A percentile compares a stretch with the other conserved stretches of the same genome.
phyloP scores from a whole-genome alignment of 2,329 filamentous ascomycete genomes.

The Colletotrichum lindemuthianum region DNA sequence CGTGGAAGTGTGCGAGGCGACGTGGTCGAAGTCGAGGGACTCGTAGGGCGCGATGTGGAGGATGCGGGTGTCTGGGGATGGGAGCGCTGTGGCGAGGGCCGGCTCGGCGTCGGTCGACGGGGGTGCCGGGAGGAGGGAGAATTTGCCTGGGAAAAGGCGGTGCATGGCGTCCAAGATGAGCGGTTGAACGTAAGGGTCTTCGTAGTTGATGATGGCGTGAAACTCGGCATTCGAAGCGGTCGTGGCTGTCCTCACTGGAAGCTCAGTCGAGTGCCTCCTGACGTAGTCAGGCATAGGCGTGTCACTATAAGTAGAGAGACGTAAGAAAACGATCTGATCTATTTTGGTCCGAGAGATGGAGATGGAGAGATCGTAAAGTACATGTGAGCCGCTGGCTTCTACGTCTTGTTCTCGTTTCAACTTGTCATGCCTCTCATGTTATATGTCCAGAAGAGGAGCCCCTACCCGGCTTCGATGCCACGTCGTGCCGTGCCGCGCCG shows the following conservation, averaged over 20 bases:
- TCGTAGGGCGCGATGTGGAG: conserved; percentile 92
- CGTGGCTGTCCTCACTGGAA: conserved; percentile 19
- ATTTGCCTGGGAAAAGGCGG: conserved; percentile 65
- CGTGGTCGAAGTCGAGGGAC: conserved; percentile 82
- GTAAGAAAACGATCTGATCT: conserved; percentile 30
- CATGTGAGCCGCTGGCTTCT: conserved; percentile 30
- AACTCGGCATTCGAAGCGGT: conserved; percentile 32
- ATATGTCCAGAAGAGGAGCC: conserved; percentile 5
- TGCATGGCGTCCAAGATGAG: conserved; percentile 80
- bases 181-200: conserved; percentile 89
- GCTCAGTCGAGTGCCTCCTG: conserved; percentile 9
- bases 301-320: conserved; percentile 21
- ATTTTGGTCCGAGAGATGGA: conserved; percentile 16
- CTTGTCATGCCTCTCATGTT: conserved; percentile 5
- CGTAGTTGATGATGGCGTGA: conserved; percentile 83
- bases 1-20: conserved; percentile 68
- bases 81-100: conserved; percentile 49
- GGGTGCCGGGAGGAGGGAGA: conserved; percentile 63
- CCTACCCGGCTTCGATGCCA: conserved; percentile 32
- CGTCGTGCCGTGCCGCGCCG: conserved; percentile 6
- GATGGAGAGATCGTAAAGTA: conserved; percentile 33
- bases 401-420: conserved; percentile 12
- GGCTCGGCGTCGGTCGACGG: conserved; percentile 47
- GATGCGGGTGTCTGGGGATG: conserved; percentile 53
- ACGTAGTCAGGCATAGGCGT: conserved; percentile 1